A percentile compares a stretch with the other conserved stretches of the same genome.
These are phyloP conservation scores for Rubia yunnanensis DNA, from an alignment of 257 asterid genomes.

Conservation along the genomic window DNA sequence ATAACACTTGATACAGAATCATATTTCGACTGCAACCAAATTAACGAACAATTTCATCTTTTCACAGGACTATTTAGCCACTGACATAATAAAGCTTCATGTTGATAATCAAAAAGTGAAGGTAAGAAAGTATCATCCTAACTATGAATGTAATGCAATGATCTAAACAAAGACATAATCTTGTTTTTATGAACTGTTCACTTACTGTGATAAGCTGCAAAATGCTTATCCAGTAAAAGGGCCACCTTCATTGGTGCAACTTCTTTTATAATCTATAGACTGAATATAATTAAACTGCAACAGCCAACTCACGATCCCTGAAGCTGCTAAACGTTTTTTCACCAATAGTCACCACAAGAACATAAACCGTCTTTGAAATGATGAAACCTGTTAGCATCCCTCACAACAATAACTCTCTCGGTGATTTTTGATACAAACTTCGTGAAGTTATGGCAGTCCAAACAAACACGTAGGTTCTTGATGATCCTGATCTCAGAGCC, in stretches of 20 bases:
- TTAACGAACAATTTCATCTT: background rate
- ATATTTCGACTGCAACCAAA: slow-evolving; percentile 7
- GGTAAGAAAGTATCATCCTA: background rate
- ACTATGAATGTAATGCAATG: background rate
- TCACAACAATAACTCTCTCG: slow-evolving; percentile 50
- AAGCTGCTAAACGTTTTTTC: slow-evolving; percentile 7
- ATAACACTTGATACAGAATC: background rate
- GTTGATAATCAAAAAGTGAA: background rate
- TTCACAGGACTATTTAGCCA: background rate
- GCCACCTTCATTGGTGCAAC: background rate
- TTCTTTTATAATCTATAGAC: background rate
- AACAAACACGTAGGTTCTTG: slow-evolving; percentile 85
- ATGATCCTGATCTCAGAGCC: slow-evolving; percentile 65
- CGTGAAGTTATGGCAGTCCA: slow-evolving; percentile 84
- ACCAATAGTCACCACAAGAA: slow-evolving; percentile 92
- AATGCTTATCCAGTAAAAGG: background rate
- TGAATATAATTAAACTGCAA: background rate
- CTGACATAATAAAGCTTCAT: background rate
- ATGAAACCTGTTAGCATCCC: slow-evolving; percentile 92
- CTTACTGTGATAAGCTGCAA: background rate
- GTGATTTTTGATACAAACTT: slow-evolving; percentile 64
- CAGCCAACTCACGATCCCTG: slow-evolving; percentile 4
- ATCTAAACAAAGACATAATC: background rate
- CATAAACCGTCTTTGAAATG: slow-evolving; percentile 67
- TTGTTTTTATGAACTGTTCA: background rate